Conservation (phyloP, 1,284 basidiomycete genomes). For the Ceratobasidium sp. region DNA sequence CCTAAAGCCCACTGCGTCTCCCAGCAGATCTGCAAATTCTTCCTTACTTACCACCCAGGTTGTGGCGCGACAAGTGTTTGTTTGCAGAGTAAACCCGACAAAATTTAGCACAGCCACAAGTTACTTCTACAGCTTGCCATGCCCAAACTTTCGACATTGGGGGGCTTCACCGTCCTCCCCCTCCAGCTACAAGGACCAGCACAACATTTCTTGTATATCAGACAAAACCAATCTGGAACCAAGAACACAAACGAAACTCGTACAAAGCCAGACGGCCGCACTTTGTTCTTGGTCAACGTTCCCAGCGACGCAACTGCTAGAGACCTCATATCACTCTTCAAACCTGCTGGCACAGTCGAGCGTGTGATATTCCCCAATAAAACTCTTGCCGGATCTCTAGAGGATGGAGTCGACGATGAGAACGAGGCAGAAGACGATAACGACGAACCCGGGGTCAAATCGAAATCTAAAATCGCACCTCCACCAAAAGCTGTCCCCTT, state of each 20-base stretch:
- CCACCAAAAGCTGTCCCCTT: slow-evolving; percentile 70
- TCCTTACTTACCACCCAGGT: background rate
- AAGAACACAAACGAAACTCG: slow-evolving; percentile 1
- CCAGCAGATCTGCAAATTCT: too few relatives aligned
- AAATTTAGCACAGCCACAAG: slow-evolving; percentile 9
- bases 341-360: slow-evolving; percentile 80
- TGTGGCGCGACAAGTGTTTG: too few relatives aligned
- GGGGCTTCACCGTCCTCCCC: slow-evolving; percentile 19
- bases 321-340: slow-evolving; percentile 80
- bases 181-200: slow-evolving; percentile 10
- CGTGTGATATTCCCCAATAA: slow-evolving; percentile 67
- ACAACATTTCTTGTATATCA: slow-evolving; percentile 27
- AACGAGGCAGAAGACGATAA: slow-evolving; percentile 50
- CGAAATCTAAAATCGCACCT: slow-evolving; percentile 50
- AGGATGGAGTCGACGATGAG: slow-evolving; percentile 49
- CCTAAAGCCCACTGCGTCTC: too few relatives aligned
- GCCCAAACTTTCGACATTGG: slow-evolving; percentile 17
- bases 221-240: slow-evolving; percentile 34
- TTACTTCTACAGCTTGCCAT: slow-evolving; percentile 5
- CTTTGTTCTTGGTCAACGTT: slow-evolving; percentile 87
- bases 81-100: too few relatives aligned
- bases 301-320: slow-evolving; percentile 87
- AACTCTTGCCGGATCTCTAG: background rate
- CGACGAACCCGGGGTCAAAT: slow-evolving; percentile 30
- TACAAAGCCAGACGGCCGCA: slow-evolving; percentile 71